These are phyloP conservation scores for Raphanus sativus DNA, from an alignment of 345 rosid genomes.

Conservation along the genomic window DNA sequence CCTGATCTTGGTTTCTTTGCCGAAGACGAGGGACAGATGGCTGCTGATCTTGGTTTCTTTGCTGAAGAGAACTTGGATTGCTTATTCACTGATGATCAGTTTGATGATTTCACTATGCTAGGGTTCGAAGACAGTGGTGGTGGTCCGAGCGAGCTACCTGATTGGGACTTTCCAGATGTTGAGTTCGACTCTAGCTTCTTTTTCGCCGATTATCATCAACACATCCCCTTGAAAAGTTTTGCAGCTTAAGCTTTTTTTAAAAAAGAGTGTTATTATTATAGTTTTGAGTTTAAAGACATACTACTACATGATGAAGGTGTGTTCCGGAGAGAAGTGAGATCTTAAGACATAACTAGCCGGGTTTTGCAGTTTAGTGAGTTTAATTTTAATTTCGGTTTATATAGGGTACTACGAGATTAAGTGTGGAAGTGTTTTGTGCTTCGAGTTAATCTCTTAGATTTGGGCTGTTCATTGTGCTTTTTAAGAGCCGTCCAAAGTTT, in stretches of 20 bases:
- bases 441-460: neutral
- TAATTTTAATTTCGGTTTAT: neutral
- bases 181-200: constrained; percentile 54
- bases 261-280: constrained; percentile 18
- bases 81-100: constrained; percentile 46
- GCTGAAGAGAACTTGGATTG: constrained; percentile 44
- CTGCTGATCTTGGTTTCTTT: constrained; percentile 45
- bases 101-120: constrained; percentile 52
- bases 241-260: constrained; percentile 48
- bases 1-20: constrained; percentile 49
- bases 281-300: neutral
- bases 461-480: constrained; percentile 16
- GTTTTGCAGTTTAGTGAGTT: constrained; percentile 24
- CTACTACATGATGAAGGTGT: constrained; percentile 11
- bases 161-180: constrained; percentile 52
- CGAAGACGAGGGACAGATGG: constrained; percentile 39
- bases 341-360: constrained; percentile 30
- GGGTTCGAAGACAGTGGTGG: constrained; percentile 42
- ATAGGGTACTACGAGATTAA: too few relatives aligned
- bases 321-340: constrained; percentile 34
- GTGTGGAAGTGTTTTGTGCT: too few relatives aligned
- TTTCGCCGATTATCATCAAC: constrained; percentile 49
- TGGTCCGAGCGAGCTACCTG: constrained; percentile 67
- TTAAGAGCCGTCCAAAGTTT: constrained; percentile 20
- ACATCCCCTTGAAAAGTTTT: constrained; percentile 73